Base-by-base conservation (phyloP, 116 monocot species). In the Cymodocea nodosa region DNA sequence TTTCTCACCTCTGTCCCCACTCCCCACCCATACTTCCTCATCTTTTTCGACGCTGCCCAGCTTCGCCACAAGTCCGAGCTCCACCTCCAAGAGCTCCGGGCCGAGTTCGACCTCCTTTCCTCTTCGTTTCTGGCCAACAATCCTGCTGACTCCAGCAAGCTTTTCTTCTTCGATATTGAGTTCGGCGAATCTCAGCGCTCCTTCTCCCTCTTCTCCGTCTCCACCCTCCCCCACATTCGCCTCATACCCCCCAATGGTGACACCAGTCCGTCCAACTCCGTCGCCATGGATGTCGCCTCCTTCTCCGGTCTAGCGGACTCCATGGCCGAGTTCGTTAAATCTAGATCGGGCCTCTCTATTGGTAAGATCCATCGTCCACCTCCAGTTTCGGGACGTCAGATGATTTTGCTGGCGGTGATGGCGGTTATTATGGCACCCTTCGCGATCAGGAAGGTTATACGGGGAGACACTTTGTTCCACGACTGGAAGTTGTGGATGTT, bases 161-260 rank as follows among this genome's bases (percentile, higher is more conserved):
- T 92, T 39, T 92, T 92, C 81, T 92, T 92, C 71, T 88, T 85
- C 77, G 97, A 97, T 54, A 68, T 97, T 68, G 97, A 97, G 76
- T 97, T 85, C 75, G 40, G 57, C 23, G 85, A 90, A 51, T 97
- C 97, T 15, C 85, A 85, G 80, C 40, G 56, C 68, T 83, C 85
- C 55, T 97, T 91, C 75, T 34, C 77, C 50, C 85, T 75, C 59
- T 97, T 97, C 70, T 80, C 73, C 40, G 88, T 97, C 78, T 66
- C 55, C 71, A 82, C 91, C 59, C 82, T 97, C 52, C 97, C 97
- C 52, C 97, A 97, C 70, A 66, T 88, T 53, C 87, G 85, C 44
- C 60, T 77, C 51, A 72, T 97, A 57, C 35, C 62, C 50, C 88
- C 97, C 59, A 14, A 49, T 20, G 56, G 64, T 25, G 34, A 23